These are phyloP conservation scores for Vaccinium darrowii DNA, from an alignment of 148 eudicot species.

Conservation along the genomic window DNA sequence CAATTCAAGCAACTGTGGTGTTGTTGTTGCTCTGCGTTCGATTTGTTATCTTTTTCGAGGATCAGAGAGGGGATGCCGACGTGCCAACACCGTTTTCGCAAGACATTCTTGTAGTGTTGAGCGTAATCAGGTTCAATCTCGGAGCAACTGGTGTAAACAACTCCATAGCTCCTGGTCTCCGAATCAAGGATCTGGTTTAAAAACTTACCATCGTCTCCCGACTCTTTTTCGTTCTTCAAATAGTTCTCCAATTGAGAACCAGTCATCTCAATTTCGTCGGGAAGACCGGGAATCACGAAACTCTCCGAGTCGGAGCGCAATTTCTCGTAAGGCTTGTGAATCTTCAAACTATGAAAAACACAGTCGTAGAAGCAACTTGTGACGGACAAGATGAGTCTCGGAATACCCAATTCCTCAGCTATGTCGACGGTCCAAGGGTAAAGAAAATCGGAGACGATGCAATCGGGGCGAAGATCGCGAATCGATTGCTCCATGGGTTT, in stretches of 20 bases:
- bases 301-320: constrained; percentile 21
- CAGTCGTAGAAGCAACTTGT: constrained; percentile 26
- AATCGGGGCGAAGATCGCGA: constrained; percentile 24
- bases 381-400: constrained; percentile 33
- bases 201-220: neutral
- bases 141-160: constrained; percentile 31
- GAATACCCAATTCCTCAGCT: constrained; percentile 34
- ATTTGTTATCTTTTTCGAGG: neutral
- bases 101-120: constrained; percentile 23
- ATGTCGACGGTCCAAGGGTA: constrained; percentile 32
- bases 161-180: constrained; percentile 34
- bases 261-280: constrained; percentile 26
- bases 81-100: constrained; percentile 23
- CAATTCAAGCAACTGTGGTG: constrained; percentile 25
- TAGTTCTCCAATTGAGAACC: constrained; percentile 19
- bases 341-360: constrained; percentile 6
- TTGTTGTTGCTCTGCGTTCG: neutral
- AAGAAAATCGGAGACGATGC: constrained; percentile 38
- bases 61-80: constrained; percentile 39
- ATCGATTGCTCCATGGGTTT: constrained; percentile 29
- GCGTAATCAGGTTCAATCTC: constrained; percentile 37
- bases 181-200: constrained; percentile 16
- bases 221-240: neutral
- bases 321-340: constrained; percentile 23
- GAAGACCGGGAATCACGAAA: constrained; percentile 34